Base-by-base conservation (phyloP, 2,329 filamentous ascomycete species). In the Penicillium sclerotiorum region DNA sequence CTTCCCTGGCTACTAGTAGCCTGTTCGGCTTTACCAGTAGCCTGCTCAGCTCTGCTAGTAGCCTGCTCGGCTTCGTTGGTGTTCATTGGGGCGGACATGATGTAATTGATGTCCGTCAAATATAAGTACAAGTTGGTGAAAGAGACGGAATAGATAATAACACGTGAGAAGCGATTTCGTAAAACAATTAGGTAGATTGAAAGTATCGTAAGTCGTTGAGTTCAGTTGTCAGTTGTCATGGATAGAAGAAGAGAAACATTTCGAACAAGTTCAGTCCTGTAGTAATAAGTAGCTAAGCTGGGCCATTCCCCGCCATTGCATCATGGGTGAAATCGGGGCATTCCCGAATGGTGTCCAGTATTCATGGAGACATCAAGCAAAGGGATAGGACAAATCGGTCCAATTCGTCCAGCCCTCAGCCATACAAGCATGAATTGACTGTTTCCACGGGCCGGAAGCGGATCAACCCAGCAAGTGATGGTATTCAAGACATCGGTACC, bases 131-230 rank as follows among this genome's bases (percentile, higher is more conserved):
- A 39, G 27, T 43, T 13, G 17, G n/a, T n/a, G 11, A 21, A 33
- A 33, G 32, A 28, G n/a, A 18, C 17, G 28, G 20, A 12, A 38
- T 23, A 41, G n/a, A n/a, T 13, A n/a, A 30, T 41, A 8, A 8
- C 9, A 27, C 18, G 13, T 17, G 9, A 22, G 2, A 8, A n/a
- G 13, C 22, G 5, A 23, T 13, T 17, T 32, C 39, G 39, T 43
- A 45, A n/a, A 37, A 27, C 15, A 25, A 32, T 46, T 43, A 49
- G 27, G n/a, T n/a, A n/a, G n/a, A 42, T 50, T 38, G 45, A 45
- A 40, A 45, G 27, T 47, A 47, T 60, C 53, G 33, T 60, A 49
- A 57, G 28, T 58, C 57, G 56, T 60, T 46, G 49, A 47, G 40
- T 42, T 42, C 39, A 42, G 39, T 43, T 56, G 21, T 54, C 41